A percentile compares a stretch with the other conserved stretches of the same genome.
These are phyloP conservation scores for Russula virescens DNA, from an alignment of 768 basidiomycete genomes.

Conservation along the genomic window DNA sequence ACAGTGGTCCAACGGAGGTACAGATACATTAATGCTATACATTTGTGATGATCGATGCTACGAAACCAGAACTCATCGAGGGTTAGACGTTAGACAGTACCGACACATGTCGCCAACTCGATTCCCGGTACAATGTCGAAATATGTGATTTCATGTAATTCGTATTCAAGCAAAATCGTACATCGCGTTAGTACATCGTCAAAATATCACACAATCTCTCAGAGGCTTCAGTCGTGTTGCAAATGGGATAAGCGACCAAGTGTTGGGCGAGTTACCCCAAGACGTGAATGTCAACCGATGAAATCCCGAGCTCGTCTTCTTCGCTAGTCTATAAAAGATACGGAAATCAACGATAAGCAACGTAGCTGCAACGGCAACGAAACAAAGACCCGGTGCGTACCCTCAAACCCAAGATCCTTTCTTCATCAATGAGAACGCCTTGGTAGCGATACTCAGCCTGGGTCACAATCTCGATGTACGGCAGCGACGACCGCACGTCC, in stretches of 20 bases:
- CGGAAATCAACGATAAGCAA: too few species aligned
- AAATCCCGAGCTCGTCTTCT: conserved; percentile 15
- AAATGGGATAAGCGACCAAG: not conserved
- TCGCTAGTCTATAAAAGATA: conserved; percentile 7
- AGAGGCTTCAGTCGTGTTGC: not conserved
- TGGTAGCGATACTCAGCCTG: conserved; percentile 21
- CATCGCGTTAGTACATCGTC: too few species aligned
- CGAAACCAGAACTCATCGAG: too few species aligned
- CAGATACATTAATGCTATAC: too few species aligned
- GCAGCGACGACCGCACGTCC: conserved; percentile 24
- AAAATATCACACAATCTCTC: not conserved
- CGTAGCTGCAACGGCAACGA: not conserved
- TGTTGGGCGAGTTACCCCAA: conserved; percentile 1
- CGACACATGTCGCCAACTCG: too few species aligned
- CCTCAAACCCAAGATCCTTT: conserved; percentile 29
- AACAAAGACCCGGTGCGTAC: conserved; percentile 12
- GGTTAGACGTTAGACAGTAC: too few species aligned
- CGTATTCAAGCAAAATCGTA: too few species aligned
- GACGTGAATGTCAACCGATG: conserved; percentile 19
- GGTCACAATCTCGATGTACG: conserved; percentile 27
- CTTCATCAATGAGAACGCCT: conserved; percentile 30
- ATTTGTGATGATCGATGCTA: too few species aligned
- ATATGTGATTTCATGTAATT: too few species aligned
- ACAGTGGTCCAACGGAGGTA: too few species aligned
- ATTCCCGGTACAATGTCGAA: too few species aligned